Base-by-base conservation (phyloP, 2,329 filamentous ascomycete genomes). In the Fusarium ambrosium region DNA sequence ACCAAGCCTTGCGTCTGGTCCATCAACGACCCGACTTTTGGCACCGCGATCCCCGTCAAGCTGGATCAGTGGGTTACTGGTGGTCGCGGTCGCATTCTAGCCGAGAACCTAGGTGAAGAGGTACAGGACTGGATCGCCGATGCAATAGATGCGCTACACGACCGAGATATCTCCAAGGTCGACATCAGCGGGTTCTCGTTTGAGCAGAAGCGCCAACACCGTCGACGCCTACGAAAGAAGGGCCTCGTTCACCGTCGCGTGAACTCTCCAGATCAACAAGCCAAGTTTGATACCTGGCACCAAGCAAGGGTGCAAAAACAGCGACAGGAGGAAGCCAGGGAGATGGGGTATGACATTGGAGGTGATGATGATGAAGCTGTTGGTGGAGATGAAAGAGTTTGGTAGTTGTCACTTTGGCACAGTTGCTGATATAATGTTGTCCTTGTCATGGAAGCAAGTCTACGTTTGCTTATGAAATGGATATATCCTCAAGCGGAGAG, bases 61-160 rank as follows among this genome's bases (percentile, higher is more conserved):
- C 77, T 92, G 14, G 90, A 92, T 78, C 86, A 92, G 75, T 92
- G 90, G 90, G 78, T 84, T 10, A 89, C 88, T 0, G 87, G 88
- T 18, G 89, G 89, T 1, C 81, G 81, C 37, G 88, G 87, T 6
- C 86, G 88, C 41, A 76, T 72, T 2, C 51, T 86, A 4, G 79
- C 81, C 16, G 79, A 79, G n/a, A 79, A 81, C 51, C 72, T 84
- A 2, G 75, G 78, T 6, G 86, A 89, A 60, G 85, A 89, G 39
- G 71, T 85, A 2, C 80, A 82, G 8, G 89, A 91, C 74, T 78
- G 83, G 71, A 59, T 83, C 24, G 87, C 87, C 0, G 89, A 91
- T 34, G 69, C 85, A 7, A 80, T 82, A 58, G 89, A 91, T 75
- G 81, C 81, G 68, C 78, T 83, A 8, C 83, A 83, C 5, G 86